These are phyloP conservation scores for Picea abies DNA, from an alignment of 83 land plant species.

Conservation along the genomic window DNA sequence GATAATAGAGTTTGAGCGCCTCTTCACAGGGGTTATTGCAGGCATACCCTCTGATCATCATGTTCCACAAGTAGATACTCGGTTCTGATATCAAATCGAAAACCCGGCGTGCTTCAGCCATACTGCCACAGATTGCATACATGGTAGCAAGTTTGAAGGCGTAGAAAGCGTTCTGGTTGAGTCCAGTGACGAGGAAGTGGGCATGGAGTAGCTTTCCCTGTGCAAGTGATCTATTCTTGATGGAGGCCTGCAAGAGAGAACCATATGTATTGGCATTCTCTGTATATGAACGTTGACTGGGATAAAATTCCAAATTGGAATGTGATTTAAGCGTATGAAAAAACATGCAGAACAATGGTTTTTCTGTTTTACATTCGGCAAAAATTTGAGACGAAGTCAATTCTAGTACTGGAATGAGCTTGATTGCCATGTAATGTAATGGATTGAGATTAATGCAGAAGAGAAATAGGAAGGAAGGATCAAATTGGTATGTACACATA, in stretches of 20 bases:
- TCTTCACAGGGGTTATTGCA: constrained; percentile 25
- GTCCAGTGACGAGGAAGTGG: constrained; percentile 14
- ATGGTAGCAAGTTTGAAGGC: constrained; percentile 33
- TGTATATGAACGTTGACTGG: not conserved
- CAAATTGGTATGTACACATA: too few relatives aligned
- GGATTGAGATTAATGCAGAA: too few relatives aligned
- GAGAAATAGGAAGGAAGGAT: too few relatives aligned
- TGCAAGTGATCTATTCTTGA: constrained; percentile 22
- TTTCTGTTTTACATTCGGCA: not conserved
- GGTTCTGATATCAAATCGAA: constrained; percentile 20
- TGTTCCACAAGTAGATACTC: constrained; percentile 40
- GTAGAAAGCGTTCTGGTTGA: constrained; percentile 38
- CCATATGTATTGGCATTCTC: constrained; percentile 27
- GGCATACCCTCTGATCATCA: constrained; percentile 36
- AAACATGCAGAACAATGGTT: not conserved
- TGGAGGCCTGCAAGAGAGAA: constrained; percentile 42
- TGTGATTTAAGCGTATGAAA: not conserved
- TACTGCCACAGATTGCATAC: constrained; percentile 37
- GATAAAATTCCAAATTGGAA: not conserved
- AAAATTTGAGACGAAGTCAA: not conserved
- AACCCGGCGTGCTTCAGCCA: constrained; percentile 22
- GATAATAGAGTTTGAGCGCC: constrained; percentile 25
- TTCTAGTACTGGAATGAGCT: not conserved
- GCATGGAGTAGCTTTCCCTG: constrained; percentile 18
- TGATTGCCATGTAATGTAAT: too few relatives aligned